Evolutionary conservation across 306 rosid species (phyloP).

Genomic region (Dalbergia oliveri): DNA sequence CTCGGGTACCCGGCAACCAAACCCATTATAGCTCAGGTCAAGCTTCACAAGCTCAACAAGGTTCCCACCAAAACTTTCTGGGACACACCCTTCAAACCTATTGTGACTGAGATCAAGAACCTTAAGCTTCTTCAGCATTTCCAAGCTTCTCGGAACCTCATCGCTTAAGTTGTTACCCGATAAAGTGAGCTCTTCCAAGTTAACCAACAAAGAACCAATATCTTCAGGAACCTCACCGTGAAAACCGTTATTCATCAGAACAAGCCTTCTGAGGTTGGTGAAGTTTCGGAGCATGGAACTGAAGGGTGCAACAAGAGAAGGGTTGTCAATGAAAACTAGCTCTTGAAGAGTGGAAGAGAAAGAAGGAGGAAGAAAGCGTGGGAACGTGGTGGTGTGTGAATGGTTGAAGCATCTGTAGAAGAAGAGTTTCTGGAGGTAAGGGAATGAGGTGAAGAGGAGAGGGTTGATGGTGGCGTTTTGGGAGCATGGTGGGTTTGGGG

Average conservation of each 20-base stretch:
- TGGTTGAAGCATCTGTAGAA: constrained; percentile 81
- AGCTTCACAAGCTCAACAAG: constrained; percentile 72
- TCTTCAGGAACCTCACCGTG: constrained; percentile 49
- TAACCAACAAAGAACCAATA: constrained; percentile 19
- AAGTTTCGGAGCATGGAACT: constrained; percentile 52
- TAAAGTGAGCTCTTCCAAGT: constrained; percentile 75
- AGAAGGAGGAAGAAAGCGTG: background rate
- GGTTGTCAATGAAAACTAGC: constrained; percentile 76
- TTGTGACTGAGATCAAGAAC: constrained; percentile 76
- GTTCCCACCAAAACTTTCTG: constrained; percentile 48
- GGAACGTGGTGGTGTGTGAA: background rate
- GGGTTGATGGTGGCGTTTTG: constrained; percentile 63
- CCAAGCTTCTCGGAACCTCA: constrained; percentile 51
- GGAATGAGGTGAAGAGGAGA: constrained; percentile 64
- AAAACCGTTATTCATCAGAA: constrained; percentile 71
- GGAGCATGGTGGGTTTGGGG: constrained; percentile 80
- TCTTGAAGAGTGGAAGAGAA: constrained; percentile 59
- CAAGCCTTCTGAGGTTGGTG: constrained; percentile 57
- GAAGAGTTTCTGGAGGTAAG: constrained; percentile 74
- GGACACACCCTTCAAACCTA: constrained; percentile 50
- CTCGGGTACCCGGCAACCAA: constrained; percentile 69
- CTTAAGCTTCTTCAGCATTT: constrained; percentile 51
- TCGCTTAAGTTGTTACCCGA: constrained; percentile 68
- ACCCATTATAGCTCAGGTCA: constrained; percentile 65
- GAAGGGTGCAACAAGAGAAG: constrained; percentile 57